Conservation (phyloP, 495 filamentous ascomycete species). For the Bathelium albidoporum region DNA sequence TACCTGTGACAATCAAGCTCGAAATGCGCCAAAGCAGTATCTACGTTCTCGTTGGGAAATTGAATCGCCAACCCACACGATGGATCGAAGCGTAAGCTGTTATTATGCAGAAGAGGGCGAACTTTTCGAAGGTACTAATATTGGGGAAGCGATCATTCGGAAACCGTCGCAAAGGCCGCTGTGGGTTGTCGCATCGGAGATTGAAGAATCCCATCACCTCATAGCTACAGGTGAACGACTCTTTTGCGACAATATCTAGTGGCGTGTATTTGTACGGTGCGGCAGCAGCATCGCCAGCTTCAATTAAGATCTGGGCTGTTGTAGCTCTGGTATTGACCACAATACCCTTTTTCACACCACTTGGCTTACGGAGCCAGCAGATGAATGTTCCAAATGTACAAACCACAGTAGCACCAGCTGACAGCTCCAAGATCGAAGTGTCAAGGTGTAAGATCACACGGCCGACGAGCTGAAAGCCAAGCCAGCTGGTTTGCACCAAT, state of each 20-base stretch:
- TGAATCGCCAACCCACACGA: not conserved
- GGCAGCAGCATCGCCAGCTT: not conserved
- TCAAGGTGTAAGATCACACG: slow-evolving; percentile 18
- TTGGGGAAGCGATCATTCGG: not conserved
- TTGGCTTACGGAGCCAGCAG: slow-evolving; percentile 26
- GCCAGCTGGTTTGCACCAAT: slow-evolving; percentile 24
- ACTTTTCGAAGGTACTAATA: not conserved
- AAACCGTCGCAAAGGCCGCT: not conserved
- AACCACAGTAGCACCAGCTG: slow-evolving; percentile 22
- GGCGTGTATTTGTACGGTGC: not conserved
- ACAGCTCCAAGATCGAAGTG: slow-evolving; percentile 28
- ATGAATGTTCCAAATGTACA: slow-evolving; percentile 22
- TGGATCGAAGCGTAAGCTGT: not conserved
- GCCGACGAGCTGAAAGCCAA: slow-evolving; percentile 23
- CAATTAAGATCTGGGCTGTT: not conserved
- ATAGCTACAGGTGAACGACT: not conserved
- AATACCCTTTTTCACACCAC: slow-evolving; percentile 20
- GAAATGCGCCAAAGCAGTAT: not conserved
- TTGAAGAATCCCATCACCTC: not conserved
- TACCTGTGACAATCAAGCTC: not conserved
- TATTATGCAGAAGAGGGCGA: not conserved
- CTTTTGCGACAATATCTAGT: not conserved
- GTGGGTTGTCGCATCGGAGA: not conserved
- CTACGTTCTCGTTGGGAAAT: not conserved
- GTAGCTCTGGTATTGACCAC: slow-evolving; percentile 4